Conservation (phyloP, 768 basidiomycete species). For the Rhodotorula sphaerocarpa region DNA sequence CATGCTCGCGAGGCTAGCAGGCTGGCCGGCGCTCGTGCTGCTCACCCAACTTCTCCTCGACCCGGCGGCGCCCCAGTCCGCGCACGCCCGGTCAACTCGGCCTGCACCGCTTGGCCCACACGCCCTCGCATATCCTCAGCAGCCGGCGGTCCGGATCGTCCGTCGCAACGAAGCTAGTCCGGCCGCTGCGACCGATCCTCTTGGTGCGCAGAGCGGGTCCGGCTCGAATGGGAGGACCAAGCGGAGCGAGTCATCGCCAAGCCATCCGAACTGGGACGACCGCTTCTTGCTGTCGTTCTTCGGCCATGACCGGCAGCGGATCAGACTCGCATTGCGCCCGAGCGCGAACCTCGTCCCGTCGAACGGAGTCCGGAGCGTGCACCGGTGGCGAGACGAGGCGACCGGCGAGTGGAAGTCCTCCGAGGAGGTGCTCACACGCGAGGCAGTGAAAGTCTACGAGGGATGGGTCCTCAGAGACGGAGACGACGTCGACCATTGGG, state of each 20-base stretch:
- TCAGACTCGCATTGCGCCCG: conserved; percentile 22
- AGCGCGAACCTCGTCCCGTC: conserved; percentile 20
- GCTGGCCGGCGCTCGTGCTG: too few relatives aligned
- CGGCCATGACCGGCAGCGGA: conserved; percentile 10
- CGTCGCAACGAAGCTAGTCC: background rate
- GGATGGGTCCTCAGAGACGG: conserved; percentile 23
- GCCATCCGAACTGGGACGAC: conserved; percentile 15
- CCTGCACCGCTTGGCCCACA: conserved; percentile 17
- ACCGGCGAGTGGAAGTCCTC: conserved; percentile 4
- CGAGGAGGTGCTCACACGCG: conserved; percentile 5
- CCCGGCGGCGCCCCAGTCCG: background rate
- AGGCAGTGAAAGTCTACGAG: conserved; percentile 25
- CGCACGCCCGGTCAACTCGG: background rate
- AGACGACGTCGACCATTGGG: conserved; percentile 16
- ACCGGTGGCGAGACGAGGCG: conserved; percentile 2
- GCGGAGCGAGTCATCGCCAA: too few relatives aligned
- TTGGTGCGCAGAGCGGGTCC: too few relatives aligned
- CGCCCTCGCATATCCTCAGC: conserved; percentile 21
- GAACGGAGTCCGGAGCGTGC: background rate
- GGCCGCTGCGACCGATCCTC: too few relatives aligned
- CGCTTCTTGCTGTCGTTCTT: conserved; percentile 24
- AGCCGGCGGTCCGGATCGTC: conserved; percentile 8
- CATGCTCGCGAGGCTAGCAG: too few relatives aligned
- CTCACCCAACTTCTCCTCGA: background rate
- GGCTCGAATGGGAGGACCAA: too few relatives aligned